Evolutionary conservation across 2,329 filamentous ascomycete genomes (phyloP), one percentile per base, ranked within the genome.

Genomic region (Cryphonectria parasitica): DNA sequence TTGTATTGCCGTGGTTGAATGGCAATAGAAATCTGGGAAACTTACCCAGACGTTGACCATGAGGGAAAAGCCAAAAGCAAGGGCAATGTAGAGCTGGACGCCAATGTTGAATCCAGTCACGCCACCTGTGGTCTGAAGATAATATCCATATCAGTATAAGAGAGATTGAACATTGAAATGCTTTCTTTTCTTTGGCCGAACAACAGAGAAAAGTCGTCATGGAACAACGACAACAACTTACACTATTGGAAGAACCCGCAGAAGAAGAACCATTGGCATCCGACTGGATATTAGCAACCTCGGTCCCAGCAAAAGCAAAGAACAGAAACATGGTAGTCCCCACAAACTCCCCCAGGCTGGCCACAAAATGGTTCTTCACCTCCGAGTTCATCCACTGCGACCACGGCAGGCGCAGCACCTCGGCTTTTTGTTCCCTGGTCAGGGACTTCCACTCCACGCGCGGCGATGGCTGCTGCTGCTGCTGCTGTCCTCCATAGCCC

Each of bases 301-400:
- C 75, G 75, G 78, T 78, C 25, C 77, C 79, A 13, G 77, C 77
- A 73, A 83, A 83, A 28, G 76, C 78, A 66, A 83, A 81, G 75
- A 81, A 83, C 11, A 83, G 79, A 72, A 84, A 84, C 69, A 82
- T 73, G 54, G 83, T 83, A 1, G 82, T 83, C 52, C 82, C 82
- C 41, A 82, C 77, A 68, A 83, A 82, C 75, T 84, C 82, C 65
- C 81, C 79, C 58, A 80, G 64, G 52, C 75, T 75, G 65, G 82
- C 77, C 45, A 83, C 75, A 69, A 81, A 78, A 77, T 82, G 79
- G 75, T 85, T 83, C 78, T 84, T 85, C 71, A 83, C 73, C 64
- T 80, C 74, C 10, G 81, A 83, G 75, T 84, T 81, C 83, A 85
- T 84, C 83, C 82, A 84, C 43, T 82, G 78, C 3, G 79, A 82